phyloP scores from a whole-genome alignment of 164 flowering plant species.

The Vitis rotundifolia region DNA sequence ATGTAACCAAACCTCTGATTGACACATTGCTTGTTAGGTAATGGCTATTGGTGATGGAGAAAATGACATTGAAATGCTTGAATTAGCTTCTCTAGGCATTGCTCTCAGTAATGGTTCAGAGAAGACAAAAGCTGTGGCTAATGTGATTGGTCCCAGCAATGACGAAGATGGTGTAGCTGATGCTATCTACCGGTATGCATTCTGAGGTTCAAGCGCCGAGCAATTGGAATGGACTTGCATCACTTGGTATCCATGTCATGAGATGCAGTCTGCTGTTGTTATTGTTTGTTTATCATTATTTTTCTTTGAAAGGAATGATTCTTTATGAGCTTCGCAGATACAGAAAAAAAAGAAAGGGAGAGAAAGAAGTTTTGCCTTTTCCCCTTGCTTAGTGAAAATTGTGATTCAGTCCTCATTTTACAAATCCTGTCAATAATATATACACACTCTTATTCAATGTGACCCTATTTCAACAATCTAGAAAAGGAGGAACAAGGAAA shows the following conservation, averaged over 20 bases:
- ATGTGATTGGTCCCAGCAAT: constrained; percentile 75
- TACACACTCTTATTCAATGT: too few species aligned
- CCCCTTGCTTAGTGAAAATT: neutral
- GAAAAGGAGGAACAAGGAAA: too few species aligned
- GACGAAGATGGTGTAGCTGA: constrained; percentile 98
- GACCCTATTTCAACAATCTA: too few species aligned
- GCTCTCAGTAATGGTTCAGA: constrained; percentile 90
- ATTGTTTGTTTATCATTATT: neutral
- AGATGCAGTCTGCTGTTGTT: neutral
- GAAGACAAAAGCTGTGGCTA: constrained; percentile 81
- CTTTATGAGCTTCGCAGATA: too few species aligned
- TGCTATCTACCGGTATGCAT: constrained; percentile 91
- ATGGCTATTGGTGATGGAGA: constrained; percentile 99
- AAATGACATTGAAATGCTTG: constrained; percentile 93
- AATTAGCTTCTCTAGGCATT: constrained; percentile 82
- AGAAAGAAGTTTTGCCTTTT: too few species aligned
- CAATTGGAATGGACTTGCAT: neutral
- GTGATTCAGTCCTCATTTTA: neutral
- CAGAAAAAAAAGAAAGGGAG: too few species aligned
- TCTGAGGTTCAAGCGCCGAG: constrained; percentile 34
- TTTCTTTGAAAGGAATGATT: neutral
- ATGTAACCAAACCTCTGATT: neutral
- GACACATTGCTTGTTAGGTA: constrained; percentile 35
- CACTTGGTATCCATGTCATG: neutral
- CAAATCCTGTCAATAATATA: too few species aligned